phyloP scores from a whole-genome alignment of 345 rosid genomes.

The Citrus cavaleriei region DNA sequence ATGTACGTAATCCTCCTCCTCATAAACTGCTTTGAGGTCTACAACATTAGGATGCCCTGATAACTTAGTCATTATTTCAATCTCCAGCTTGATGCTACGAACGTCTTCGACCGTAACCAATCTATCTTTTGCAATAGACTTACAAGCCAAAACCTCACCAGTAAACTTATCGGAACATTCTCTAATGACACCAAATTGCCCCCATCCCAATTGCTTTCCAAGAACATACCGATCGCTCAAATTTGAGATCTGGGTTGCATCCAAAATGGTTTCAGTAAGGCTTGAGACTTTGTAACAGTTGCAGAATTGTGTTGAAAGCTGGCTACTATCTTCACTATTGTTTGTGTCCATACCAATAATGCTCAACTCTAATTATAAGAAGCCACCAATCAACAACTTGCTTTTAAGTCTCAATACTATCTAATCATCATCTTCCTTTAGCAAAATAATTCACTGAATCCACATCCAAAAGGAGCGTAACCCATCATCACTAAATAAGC shows the following conservation, averaged over 20 bases:
- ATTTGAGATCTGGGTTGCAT: conserved; percentile 46
- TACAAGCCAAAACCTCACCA: conserved; percentile 59
- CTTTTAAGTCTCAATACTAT: conserved; percentile 13
- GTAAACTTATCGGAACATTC: conserved; percentile 57
- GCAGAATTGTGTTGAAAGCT: conserved; percentile 28
- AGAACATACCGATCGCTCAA: conserved; percentile 59
- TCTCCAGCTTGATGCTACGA: conserved; percentile 53
- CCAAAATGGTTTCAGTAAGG: conserved; percentile 51
- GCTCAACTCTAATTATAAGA: conserved; percentile 5
- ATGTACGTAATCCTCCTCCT: conserved; percentile 61
- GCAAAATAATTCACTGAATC: background rate
- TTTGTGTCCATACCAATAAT: conserved; percentile 49
- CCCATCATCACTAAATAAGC: conserved; percentile 7
- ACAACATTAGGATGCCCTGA: conserved; percentile 63
- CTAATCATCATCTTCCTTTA: conserved; percentile 5
- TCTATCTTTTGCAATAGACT: conserved; percentile 62
- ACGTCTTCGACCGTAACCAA: conserved; percentile 43
- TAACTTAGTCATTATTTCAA: conserved; percentile 57
- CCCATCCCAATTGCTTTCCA: conserved; percentile 75
- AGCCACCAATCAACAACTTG: conserved; percentile 12
- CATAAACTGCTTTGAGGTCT: conserved; percentile 64
- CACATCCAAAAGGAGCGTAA: background rate
- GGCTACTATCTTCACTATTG: conserved; percentile 20
- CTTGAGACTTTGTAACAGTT: conserved; percentile 44
- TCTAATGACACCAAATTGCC: conserved; percentile 77